phyloP scores from a whole-genome alignment of 441 rosid genomes.

The Corymbia calophylla region DNA sequence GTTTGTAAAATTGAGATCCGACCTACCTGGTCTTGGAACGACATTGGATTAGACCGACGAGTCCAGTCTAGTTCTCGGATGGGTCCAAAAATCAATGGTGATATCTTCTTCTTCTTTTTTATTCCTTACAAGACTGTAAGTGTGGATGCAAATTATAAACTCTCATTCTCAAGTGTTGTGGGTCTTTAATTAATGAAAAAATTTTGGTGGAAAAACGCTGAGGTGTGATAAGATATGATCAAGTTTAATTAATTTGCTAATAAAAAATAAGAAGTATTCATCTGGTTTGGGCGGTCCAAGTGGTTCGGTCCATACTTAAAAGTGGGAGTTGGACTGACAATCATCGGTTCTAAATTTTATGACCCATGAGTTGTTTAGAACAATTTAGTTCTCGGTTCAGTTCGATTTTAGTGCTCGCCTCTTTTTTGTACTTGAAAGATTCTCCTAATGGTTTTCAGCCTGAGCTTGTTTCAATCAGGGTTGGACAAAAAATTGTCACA shows the following conservation, averaged over 20 bases:
- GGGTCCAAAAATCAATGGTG: not conserved
- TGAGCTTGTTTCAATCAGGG: not conserved
- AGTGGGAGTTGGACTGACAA: not conserved
- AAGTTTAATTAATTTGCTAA: too few relatives aligned
- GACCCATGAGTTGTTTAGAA: not conserved
- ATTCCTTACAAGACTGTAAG: not conserved
- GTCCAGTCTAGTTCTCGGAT: not conserved
- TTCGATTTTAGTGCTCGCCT: too few relatives aligned
- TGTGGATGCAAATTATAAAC: not conserved
- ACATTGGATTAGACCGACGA: not conserved
- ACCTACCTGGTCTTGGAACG: not conserved
- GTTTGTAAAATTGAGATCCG: not conserved
- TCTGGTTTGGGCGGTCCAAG: not conserved
- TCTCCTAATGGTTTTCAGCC: not conserved
- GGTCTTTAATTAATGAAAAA: not conserved
- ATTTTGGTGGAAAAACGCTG: accelerated
- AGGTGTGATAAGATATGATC: not conserved
- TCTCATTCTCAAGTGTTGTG: not conserved
- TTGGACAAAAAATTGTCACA: not conserved
- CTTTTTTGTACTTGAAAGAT: not conserved
- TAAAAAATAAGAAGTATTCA: too few relatives aligned
- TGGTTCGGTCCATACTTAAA: not conserved
- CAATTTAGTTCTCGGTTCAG: too few relatives aligned
- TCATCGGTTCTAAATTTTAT: too few relatives aligned
- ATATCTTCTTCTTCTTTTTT: too few relatives aligned